Evolutionary conservation across 2,329 filamentous ascomycete species (phyloP), one percentile per base, ranked within the genome.

Genomic region (Zarea fungicola): DNA sequence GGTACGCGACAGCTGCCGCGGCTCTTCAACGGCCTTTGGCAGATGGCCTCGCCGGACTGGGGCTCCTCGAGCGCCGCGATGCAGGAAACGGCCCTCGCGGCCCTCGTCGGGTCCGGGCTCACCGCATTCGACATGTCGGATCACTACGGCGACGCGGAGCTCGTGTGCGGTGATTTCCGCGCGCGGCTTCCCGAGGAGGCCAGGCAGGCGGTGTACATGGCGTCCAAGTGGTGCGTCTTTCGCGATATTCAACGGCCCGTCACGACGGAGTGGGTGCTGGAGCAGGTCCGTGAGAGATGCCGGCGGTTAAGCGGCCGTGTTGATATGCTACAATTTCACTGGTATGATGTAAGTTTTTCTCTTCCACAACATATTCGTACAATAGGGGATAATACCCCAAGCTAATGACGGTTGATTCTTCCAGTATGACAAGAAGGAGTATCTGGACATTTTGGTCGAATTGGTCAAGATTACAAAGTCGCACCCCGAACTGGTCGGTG

Each of bases 141-240:
- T 58, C 75, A 77, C 53, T 78, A 78, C 52, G 54, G 74, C 6
- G 74, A 76, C 54, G 72, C 70, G 19, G 74, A 77, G 55, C 61
- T 75, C 2, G 65, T 76, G n/a, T 70, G 75, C 36, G 71, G 55
- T 54, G 40, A 58, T 45, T 53, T 56, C 34, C 50, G 54, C 18
- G 50, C 47, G 13, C 48, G 44, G 9, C 49, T 56, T 1, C 26
- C 45, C 3, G 13, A 23, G 6, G 39, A 42, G n/a, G 21, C 16
- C 4, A 28, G 44, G 39, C 13, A n/a, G 14, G 37, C 48, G 42
- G 29, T 61, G 49, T 52, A 59, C 57, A 49, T 55, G 13, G 55
- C 55, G 16, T 64, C 62, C 6, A 65, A 64, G 50, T 65, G 62
- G 58, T 64, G 62, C 40, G 60, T 59, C 10, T 59, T 58, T 36